These are phyloP conservation scores for Teratosphaeria nubilosa DNA, from an alignment of 2,329 filamentous ascomycete species.

Conservation along the genomic window DNA sequence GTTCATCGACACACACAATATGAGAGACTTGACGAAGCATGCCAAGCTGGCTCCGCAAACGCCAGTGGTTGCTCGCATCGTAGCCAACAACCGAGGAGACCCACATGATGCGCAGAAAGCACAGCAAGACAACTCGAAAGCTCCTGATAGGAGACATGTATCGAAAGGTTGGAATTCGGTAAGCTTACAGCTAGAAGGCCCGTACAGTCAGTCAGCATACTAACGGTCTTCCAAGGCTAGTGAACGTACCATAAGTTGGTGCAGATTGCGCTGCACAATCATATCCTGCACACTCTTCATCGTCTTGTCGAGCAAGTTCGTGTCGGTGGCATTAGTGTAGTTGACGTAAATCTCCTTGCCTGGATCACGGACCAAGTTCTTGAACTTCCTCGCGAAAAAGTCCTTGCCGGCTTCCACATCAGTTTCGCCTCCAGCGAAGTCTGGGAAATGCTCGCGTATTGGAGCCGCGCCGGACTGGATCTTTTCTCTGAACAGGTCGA, in stretches of 20 bases:
- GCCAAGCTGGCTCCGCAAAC: neutral
- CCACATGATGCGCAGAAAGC: neutral
- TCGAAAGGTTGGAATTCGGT: neutral
- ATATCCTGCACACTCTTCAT: conserved; percentile 45
- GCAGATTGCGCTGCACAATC: conserved; percentile 44
- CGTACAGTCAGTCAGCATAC: neutral
- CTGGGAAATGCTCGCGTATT: conserved; percentile 41
- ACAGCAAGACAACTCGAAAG: neutral
- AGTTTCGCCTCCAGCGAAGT: conserved; percentile 34
- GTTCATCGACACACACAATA: neutral
- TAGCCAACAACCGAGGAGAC: neutral
- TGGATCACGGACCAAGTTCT: conserved; percentile 39
- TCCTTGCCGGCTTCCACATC: conserved; percentile 40
- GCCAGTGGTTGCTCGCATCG: neutral
- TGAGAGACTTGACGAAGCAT: neutral
- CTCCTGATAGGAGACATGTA: neutral
- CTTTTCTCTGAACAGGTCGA: conserved; percentile 43
- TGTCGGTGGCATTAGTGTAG: conserved; percentile 44
- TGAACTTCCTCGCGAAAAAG: conserved; percentile 43
- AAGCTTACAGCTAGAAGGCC: neutral
- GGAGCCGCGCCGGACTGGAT: conserved; percentile 36
- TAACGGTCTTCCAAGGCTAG: neutral
- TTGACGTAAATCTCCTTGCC: conserved; percentile 44
- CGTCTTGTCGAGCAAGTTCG: conserved; percentile 41
- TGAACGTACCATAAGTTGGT: conserved; percentile 32